phyloP scores from a whole-genome alignment of 2,329 filamentous ascomycete species.

The Catunica adiposa region DNA sequence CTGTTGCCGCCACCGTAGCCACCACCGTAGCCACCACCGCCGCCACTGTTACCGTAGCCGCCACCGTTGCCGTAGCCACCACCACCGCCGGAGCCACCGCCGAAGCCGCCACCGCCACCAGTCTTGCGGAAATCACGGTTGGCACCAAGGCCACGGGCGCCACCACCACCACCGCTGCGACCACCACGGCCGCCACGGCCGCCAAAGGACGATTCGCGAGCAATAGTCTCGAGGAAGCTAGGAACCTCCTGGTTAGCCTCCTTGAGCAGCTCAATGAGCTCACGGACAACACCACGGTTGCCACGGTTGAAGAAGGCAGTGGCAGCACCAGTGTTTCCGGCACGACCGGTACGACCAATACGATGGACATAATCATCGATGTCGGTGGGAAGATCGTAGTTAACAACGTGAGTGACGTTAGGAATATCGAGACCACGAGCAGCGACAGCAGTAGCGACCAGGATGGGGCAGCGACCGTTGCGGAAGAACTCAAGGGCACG shows the following conservation, averaged over 20 bases:
- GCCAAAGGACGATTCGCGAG: conserved; percentile 78
- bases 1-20: conserved; percentile 28
- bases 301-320: conserved; percentile 99
- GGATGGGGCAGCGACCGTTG: conserved; percentile 82
- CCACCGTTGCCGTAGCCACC: conserved; percentile 26
- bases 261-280: conserved; percentile 93
- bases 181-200: conserved; percentile 44
- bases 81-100: conserved; percentile 26
- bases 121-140: conserved; percentile 86
- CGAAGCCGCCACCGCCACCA: conserved; percentile 38
- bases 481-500: conserved; percentile 96
- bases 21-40: conserved; percentile 23
- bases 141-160: conserved; percentile 46
- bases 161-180: conserved; percentile 49
- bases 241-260: conserved; percentile 97
- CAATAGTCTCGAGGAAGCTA: conserved; percentile 87
- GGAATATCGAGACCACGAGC: conserved; percentile 85
- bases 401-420: conserved; percentile 93
- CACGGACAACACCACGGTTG: conserved; percentile 93
- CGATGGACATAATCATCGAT: conserved; percentile 98
- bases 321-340: conserved; percentile 94
- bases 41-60: conserved; percentile 28
- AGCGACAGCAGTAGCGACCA: conserved; percentile 93
- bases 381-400: conserved; percentile 97
- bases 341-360: conserved; percentile 99